A percentile compares a stretch with the other conserved stretches of the same genome.
These are phyloP conservation scores for Exophiala alcalophila DNA, from an alignment of 2,329 filamentous ascomycete genomes.

Conservation along the genomic window DNA sequence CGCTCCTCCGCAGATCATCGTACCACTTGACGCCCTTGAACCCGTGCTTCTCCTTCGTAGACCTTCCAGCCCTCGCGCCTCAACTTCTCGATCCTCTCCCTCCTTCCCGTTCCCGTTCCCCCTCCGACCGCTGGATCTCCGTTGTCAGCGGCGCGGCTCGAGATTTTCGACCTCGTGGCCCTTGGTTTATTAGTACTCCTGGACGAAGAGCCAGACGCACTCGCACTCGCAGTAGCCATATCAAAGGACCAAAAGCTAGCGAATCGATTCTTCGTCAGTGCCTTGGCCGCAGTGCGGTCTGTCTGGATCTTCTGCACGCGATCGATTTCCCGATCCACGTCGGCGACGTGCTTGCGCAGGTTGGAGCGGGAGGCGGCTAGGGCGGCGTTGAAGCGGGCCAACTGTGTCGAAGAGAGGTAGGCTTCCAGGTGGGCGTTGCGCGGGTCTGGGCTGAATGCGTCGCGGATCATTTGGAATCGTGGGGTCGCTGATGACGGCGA, in stretches of 20 bases:
- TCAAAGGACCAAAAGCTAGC: slow-evolving; percentile 26
- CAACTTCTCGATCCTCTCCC: slow-evolving; percentile 26
- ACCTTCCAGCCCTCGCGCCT: slow-evolving; percentile 24
- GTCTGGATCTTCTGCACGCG: slow-evolving; percentile 12
- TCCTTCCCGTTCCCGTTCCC: slow-evolving; percentile 1
- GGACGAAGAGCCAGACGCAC: too few species aligned
- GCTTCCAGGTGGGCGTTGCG: slow-evolving; percentile 20
- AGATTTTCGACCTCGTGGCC: background rate
- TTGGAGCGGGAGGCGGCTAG: slow-evolving; percentile 17
- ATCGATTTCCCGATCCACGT: slow-evolving; percentile 8
- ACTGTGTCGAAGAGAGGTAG: slow-evolving; percentile 12
- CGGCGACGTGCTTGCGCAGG: slow-evolving; percentile 15
- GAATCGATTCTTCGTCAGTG: slow-evolving; percentile 15
- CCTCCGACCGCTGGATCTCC: background rate
- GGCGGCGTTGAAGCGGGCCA: slow-evolving; percentile 17
- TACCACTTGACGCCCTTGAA: slow-evolving; percentile 29
- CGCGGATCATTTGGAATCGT: slow-evolving; percentile 22
- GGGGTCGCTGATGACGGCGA: slow-evolving; percentile 13
- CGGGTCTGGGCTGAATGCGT: slow-evolving; percentile 23
- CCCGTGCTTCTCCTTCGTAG: slow-evolving; percentile 27
- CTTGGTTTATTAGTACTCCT: too few species aligned
- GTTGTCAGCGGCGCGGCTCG: background rate
- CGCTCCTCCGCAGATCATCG: slow-evolving; percentile 18
- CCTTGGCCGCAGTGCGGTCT: slow-evolving; percentile 11
- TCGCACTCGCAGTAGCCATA: background rate